Percentiles rank a stretch among this genome's conserved stretches.
These are phyloP conservation scores for Pugionium cornutum DNA, from an alignment of 345 rosid species.

Conservation along the genomic window DNA sequence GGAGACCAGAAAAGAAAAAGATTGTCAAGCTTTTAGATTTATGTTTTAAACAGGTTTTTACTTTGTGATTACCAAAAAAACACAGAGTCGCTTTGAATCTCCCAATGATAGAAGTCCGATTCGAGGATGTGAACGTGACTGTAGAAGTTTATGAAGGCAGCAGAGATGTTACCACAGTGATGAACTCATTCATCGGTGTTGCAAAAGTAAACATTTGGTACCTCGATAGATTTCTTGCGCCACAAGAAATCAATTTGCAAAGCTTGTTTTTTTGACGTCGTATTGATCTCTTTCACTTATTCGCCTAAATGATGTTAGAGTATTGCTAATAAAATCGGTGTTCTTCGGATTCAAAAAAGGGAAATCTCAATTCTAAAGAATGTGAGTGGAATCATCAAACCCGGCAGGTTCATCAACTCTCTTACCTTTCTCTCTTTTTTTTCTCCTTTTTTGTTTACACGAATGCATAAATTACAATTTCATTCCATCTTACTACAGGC, in stretches of 20 bases:
- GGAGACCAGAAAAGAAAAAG: not conserved
- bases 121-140: slow-evolving; percentile 42
- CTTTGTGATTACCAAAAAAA: not conserved
- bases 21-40: not conserved
- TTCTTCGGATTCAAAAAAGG: slow-evolving; percentile 45
- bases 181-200: slow-evolving; percentile 32
- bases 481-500: slow-evolving; percentile 31
- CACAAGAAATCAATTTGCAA: not conserved
- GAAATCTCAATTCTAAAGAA: slow-evolving; percentile 50
- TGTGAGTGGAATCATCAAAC: slow-evolving; percentile 69
- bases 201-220: slow-evolving; percentile 35
- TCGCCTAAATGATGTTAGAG: slow-evolving; percentile 21
- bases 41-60: not conserved
- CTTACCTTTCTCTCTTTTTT: not conserved
- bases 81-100: slow-evolving; percentile 45
- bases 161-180: slow-evolving; percentile 45
- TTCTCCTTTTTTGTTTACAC: not conserved
- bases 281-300: not conserved
- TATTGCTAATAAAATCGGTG: slow-evolving; percentile 32
- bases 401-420: slow-evolving; percentile 48
- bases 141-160: slow-evolving; percentile 40
- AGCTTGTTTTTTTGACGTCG: not conserved
- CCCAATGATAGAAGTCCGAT: slow-evolving; percentile 53
- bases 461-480: not conserved
- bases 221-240: slow-evolving; percentile 2